A percentile compares a stretch with the other conserved stretches of the same genome.
Conservation (phyloP, 441 rosid genomes). For the Syzygium malaccense region DNA sequence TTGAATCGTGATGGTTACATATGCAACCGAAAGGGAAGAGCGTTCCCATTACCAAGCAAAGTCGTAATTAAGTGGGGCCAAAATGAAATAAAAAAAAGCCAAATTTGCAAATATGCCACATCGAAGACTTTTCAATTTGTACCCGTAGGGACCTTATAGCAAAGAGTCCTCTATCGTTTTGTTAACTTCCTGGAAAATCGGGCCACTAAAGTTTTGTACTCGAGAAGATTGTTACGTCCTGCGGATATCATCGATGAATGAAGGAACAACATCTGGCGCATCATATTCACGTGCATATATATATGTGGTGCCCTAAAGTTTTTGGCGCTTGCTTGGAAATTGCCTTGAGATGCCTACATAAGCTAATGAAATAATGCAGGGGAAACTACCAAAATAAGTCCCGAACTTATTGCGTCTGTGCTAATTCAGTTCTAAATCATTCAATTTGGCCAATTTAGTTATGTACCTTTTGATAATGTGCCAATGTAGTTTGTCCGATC, state of each 20-base stretch:
- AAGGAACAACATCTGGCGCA: neutral
- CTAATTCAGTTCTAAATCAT: too few relatives aligned
- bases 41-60: neutral
- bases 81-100: neutral
- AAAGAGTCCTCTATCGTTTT: neutral
- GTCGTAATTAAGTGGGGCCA: neutral
- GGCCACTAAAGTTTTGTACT: neutral
- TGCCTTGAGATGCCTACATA: neutral
- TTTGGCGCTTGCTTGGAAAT: neutral
- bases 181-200: neutral
- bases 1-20: neutral
- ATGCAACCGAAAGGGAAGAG: neutral
- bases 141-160: neutral
- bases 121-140: neutral
- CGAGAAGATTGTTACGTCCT: neutral
- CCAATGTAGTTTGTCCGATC: too few relatives aligned
- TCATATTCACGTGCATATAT: neutral
- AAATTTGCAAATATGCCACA: neutral
- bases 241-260: neutral
- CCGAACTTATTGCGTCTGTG: fast-evolving
- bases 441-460: too few relatives aligned
- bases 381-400: too few relatives aligned
- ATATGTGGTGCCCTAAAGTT: neutral
- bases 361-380: too few relatives aligned
- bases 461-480: too few relatives aligned